Evolutionary conservation across 441 rosid genomes (phyloP), one percentile per base, ranked within the genome.

Genomic region (Adansonia rubrostipa): DNA sequence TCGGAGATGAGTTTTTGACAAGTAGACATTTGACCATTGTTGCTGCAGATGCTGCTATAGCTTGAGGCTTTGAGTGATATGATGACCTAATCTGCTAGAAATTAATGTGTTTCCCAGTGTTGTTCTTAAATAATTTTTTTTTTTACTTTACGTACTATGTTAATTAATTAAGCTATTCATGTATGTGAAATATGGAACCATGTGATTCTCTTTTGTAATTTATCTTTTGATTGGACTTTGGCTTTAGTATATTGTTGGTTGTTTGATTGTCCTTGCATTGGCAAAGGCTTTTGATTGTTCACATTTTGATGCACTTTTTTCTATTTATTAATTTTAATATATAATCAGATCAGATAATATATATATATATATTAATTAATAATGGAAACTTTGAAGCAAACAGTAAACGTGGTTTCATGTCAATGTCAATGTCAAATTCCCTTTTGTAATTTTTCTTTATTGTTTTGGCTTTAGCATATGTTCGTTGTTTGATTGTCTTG

Each of bases 11-110:
- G 7, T 24, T 70, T 28, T n/a, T 7, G 33, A 60, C 4, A 20
- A 24, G 17, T 20, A n/a, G 6, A n/a, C 1, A 40, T 36, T 72
- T 36, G n/a, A 36, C 11, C 9, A 56, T 56, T 56, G 50, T 56
- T 77, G 40, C 11, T 75, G 88, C 82, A 85, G 89, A 82, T 79
- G 78, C 77, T 57, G 74, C 77, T 56, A 53, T 70, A 58, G 69
- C 69, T 57, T 85, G 82, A 85, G 73, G 36, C 57, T 78, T 71
- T 14, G 76, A 9, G 65, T 24, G 68, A 69, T 78, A 24, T 57
- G 24, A 66, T 58, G 28, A 63, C 76, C 62, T 28, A 28, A 71
- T 78, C 74, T 71, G 50, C 73, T 75, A 71, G 69, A 73, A 58
- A 66, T 76, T 79, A 73, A 73, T 58, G 42, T 62, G 10, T 45